Base-by-base conservation (phyloP, 1,284 basidiomycete genomes). In the Irpex sp. region DNA sequence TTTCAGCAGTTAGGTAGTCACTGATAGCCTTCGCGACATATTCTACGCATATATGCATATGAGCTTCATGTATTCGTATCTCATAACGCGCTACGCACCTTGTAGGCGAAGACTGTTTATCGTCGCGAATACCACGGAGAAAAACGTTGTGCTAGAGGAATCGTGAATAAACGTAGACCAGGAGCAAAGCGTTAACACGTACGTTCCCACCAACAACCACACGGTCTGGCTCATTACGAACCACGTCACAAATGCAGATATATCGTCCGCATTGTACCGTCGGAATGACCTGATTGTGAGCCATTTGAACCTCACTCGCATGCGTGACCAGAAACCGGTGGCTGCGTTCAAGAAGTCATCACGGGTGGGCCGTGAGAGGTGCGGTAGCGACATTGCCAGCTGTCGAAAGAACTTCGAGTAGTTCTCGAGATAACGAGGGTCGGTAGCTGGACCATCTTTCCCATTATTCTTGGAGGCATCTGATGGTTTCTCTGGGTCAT, bases 281-380 rank as follows among this genome's bases (percentile, higher is more conserved):
- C 97, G 86, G 78, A 98, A 99, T 0, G 94, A 95, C 67, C 94
- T 86, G 69, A 99, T 97, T 8, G 95, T 96, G 68, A 97, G 92
- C 97, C 97, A 99, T 74, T 95, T 95, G 79, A 98, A 94, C n/a
- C 94, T 87, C 67, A 99, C 94, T 13, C 91, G 84, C 39, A 94
- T 75, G 1, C 97, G 87, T 68, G 97, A 87, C 90, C 94, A 97
- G 75, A 96, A 95, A 5, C 90, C 89, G 54, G 85, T 92, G 2
- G 97, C 90, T 3, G 95, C 89, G 31, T 85, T 86, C 46, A 99
- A 81, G 62, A 98, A 88, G 70, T 98, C 94, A 57, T 96, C 94
- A 58, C 89, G 86, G 0, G 92, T 92, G 0, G 94, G 94, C 54
- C 91, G 81, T 68, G 92, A 89, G n/a, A 90, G 78, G 68, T 93